A percentile compares a stretch with the other conserved stretches of the same genome.
Conservation (phyloP, 768 basidiomycete species). For the Boletus pseudopeckii region DNA sequence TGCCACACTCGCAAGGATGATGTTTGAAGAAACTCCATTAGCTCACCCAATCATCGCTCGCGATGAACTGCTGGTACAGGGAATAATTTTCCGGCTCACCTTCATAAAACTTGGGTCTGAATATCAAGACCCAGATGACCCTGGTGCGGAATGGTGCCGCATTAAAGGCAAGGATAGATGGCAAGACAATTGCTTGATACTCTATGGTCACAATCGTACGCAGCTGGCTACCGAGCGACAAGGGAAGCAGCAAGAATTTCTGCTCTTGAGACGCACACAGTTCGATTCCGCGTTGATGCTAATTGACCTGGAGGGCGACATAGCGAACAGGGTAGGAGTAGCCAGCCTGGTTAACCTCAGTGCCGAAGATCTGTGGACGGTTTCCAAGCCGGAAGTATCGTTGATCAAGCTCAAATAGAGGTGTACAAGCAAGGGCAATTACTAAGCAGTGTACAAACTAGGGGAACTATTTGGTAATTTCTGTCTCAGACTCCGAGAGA, state of each 20-base stretch:
- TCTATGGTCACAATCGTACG: neutral
- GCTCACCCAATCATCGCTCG: neutral
- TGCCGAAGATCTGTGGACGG: neutral
- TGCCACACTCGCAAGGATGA: neutral
- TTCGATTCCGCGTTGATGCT: slow-evolving; percentile 1
- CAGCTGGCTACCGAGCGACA: neutral
- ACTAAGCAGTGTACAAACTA: no score
- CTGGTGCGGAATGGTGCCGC: neutral
- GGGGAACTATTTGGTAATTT: no score
- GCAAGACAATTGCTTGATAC: neutral
- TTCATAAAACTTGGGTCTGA: neutral
- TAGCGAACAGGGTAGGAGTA: neutral
- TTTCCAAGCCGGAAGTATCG: neutral
- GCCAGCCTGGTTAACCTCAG: neutral
- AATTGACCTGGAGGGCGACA: neutral
- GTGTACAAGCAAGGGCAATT: no score
- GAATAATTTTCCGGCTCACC: neutral
- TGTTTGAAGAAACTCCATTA: neutral
- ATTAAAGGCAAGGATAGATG: neutral
- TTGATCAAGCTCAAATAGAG: neutral
- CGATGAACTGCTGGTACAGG: neutral
- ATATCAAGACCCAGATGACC: neutral
- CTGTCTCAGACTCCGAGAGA: no score
- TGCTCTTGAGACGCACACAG: neutral
- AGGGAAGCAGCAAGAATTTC: neutral